Evolutionary conservation across 2,329 filamentous ascomycete species (phyloP).

Genomic region (Diatrype stigma): DNA sequence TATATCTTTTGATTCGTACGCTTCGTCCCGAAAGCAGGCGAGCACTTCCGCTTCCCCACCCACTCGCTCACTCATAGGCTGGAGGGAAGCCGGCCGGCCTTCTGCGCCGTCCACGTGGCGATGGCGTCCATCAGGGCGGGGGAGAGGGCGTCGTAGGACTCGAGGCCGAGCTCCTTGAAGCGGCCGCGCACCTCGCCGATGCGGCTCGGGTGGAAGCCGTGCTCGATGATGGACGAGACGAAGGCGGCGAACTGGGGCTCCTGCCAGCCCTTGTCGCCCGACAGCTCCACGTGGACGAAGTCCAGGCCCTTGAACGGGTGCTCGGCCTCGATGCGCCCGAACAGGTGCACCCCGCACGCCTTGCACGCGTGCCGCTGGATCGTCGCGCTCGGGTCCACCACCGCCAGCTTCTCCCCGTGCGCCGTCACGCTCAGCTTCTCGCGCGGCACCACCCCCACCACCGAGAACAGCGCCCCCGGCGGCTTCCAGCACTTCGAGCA

Average conservation of each 20-base stretch:
- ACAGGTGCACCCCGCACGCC: slow-evolving; percentile 59
- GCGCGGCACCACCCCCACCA: slow-evolving; percentile 57
- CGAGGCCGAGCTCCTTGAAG: slow-evolving; percentile 51
- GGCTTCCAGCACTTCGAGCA: slow-evolving; percentile 74
- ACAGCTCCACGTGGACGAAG: slow-evolving; percentile 63
- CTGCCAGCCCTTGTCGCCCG: slow-evolving; percentile 60
- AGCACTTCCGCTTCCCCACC: too few species aligned
- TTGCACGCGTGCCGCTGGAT: slow-evolving; percentile 60
- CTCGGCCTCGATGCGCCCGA: slow-evolving; percentile 59
- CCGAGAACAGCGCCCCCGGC: slow-evolving; percentile 56
- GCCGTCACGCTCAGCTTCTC: slow-evolving; percentile 53
- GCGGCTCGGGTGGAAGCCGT: slow-evolving; percentile 53
- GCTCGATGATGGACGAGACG: slow-evolving; percentile 64
- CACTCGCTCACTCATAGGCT: slow-evolving; percentile 39
- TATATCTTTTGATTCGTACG: too few species aligned
- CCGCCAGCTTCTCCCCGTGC: slow-evolving; percentile 51
- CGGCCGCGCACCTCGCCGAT: slow-evolving; percentile 52
- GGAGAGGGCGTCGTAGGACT: slow-evolving; percentile 60
- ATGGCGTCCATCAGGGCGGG: slow-evolving; percentile 61
- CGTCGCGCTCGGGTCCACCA: slow-evolving; percentile 52
- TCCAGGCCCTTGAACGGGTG: slow-evolving; percentile 67
- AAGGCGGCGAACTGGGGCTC: slow-evolving; percentile 68
- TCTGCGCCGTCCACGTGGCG: slow-evolving; percentile 52
- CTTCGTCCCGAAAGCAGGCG: too few species aligned
- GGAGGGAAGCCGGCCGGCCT: slow-evolving; percentile 23